Conservation (phyloP, 1,284 basidiomycete genomes). For the Papiliotrema nemorosa region DNA sequence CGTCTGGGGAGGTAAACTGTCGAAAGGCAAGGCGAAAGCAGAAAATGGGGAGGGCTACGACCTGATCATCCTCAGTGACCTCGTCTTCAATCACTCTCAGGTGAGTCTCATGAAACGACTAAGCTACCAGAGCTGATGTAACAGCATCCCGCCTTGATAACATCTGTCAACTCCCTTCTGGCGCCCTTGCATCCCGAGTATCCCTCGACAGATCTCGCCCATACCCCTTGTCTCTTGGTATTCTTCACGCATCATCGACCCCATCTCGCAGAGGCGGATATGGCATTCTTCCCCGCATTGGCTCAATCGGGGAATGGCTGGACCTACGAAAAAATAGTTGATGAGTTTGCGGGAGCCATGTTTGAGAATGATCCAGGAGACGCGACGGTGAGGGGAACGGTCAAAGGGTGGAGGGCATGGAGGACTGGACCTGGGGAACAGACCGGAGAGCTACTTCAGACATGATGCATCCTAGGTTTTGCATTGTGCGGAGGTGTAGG, state of each 20-base stretch:
- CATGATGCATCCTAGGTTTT: background rate
- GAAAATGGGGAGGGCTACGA: conserved; percentile 57
- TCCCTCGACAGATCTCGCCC: conserved; percentile 2
- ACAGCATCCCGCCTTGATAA: conserved; percentile 71
- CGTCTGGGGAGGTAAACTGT: conserved; percentile 76
- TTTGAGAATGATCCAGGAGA: conserved; percentile 80
- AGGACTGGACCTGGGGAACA: conserved; percentile 18
- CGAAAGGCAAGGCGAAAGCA: conserved; percentile 31
- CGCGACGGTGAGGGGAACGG: conserved; percentile 54
- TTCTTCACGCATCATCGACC: conserved; percentile 93
- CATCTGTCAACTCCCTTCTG: conserved; percentile 62
- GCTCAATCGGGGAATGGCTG: conserved; percentile 56
- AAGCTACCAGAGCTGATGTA: conserved; percentile 1
- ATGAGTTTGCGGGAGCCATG: conserved; percentile 71
- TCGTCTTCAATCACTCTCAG: conserved; percentile 54
- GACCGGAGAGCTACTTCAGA: background rate
- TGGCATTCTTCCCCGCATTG: conserved; percentile 68
- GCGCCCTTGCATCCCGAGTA: conserved; percentile 39
- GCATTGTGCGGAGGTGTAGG: no score
- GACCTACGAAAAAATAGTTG: conserved; percentile 69
- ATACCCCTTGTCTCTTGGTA: conserved; percentile 65
- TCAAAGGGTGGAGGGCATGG: conserved; percentile 58
- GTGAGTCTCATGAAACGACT: conserved; percentile 6
- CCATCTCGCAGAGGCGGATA: conserved; percentile 75
- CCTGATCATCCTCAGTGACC: conserved; percentile 82